Evolutionary conservation across 331 rosid species (phyloP), one percentile per base, ranked within the genome.

Genomic region (Quercus tomentella): DNA sequence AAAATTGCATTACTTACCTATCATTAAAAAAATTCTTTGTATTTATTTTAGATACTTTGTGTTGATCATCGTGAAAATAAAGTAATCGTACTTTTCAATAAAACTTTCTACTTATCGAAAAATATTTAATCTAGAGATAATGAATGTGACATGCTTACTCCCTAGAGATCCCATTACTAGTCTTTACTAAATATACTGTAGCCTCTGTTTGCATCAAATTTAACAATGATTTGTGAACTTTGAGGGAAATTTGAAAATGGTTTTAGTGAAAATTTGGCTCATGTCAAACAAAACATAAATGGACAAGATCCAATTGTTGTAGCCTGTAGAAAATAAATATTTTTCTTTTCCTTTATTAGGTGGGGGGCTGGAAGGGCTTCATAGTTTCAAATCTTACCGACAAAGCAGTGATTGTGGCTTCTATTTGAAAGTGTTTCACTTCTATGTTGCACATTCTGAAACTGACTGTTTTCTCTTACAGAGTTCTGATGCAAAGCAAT

Each of bases 401-500:
- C 28, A 7, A 57, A 35, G 41, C 7, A 6, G 41, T 35, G 41
- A 35, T 35, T 35, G 41, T 57, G 28, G 28, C 63, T 31, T 31
- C 45, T 65, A 14, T 65, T 65, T 65, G 18, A 30, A 30, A 65
- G 45, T 7, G 28, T 63, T 63, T 25, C 41, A 31, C 45, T 30
- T 49, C 41, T 6, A 35, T 6, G 7, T 20, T 6, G 21, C 43
- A 15, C 12, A 7, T 65, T 25, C 17, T 72, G 62, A 72, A 7
- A 16, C 20, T 37, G 5, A 23, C 7, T 67, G 33, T 72, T 80
- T 30, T 73, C 4, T 51, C 22, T 55, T 85, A 62, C 90, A n/a
- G n/a, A 96, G 99, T 96, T 96, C 79, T 91, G 94, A 55, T 91
- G 97, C 26, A 33, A 33, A 33, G 37, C 37, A 33, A 33, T 33